Evolutionary conservation across 371 early-diverging fungal genomes (phyloP), one percentile per base, ranked within the genome.

Genomic region (Syncephalastrum contaminatum): DNA sequence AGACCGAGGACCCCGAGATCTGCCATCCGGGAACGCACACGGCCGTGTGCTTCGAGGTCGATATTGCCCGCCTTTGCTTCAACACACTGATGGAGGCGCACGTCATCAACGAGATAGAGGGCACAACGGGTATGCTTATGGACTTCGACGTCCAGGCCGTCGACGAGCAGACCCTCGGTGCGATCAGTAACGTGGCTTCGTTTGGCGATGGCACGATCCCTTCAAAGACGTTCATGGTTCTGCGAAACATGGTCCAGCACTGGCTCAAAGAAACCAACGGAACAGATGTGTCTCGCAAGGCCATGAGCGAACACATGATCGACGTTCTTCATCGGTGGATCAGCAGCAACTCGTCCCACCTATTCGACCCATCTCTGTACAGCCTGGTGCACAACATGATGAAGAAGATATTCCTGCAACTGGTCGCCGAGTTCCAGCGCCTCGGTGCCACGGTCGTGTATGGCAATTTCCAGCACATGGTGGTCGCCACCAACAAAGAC

Each of bases 291-390:
- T 63, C 64, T 22, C 66, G 76, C n/a, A 85, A 83, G 48, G 67
- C 69, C 8, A 84, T 84, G 64, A 88, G 88, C 1, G 85, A 86
- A 39, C 80, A 82, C 57, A 77, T 98, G 84, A 72, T 91, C 19
- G 90, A 89, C 36, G 87, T 90, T 27, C 77, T 95, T 30, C 90
- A 90, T 60, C 88, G 96, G 8, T 97, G 96, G 97, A 66, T 98
- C 24, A 88, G 90, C 3, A 87, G 84, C 13, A 77, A 88, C 2
- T 67, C 66, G 43, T 83, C 96, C 2, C 74, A 72, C 30, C 73
- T 98, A 65, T 90, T 89, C 58, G 98, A 98, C 65, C 95, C 94
- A 1, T 84, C 86, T 30, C 66, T 97, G 47, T 88, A 88, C 44
- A 73, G 72, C 1, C 67, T 91, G 39, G 79, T 98, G 4, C 87